Conservation (phyloP, 73 alveolate species). For the Stentor coeruleus region DNA sequence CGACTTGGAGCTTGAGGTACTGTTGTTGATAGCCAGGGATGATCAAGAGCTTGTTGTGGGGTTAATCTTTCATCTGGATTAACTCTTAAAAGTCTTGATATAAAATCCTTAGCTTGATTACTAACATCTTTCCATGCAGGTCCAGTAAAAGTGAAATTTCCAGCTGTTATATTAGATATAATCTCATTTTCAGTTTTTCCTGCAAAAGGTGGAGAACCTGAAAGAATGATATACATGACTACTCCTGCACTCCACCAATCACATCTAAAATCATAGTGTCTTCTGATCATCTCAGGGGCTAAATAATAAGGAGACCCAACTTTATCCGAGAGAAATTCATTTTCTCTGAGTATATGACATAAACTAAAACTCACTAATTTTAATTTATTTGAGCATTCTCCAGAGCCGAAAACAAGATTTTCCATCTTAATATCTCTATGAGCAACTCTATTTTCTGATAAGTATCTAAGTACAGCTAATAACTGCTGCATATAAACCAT, state of each 20-base stretch:
- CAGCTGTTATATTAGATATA: conserved; percentile 49
- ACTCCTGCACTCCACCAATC: conserved; percentile 97
- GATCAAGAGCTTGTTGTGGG: conserved; percentile 67
- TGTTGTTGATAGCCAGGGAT: conserved; percentile 60
- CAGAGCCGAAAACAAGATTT: conserved; percentile 73
- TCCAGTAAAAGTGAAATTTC: conserved; percentile 48
- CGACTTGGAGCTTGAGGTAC: conserved; percentile 21
- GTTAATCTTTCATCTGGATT: conserved; percentile 72
- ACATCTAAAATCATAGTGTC: conserved; percentile 79
- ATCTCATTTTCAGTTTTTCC: conserved; percentile 63
- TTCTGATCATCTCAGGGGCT: conserved; percentile 97
- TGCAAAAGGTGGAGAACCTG: conserved; percentile 92
- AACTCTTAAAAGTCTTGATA: conserved; percentile 49
- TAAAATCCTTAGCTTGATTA: conserved; percentile 60
- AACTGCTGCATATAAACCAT: conserved; percentile 65
- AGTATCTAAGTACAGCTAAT: conserved; percentile 69
- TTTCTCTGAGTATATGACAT: conserved; percentile 76
- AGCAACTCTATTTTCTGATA: conserved; percentile 68
- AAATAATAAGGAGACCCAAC: conserved; percentile 96
- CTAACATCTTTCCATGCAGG: conserved; percentile 49
- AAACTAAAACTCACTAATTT: conserved; percentile 97
- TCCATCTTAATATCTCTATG: conserved; percentile 97
- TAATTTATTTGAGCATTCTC: conserved; percentile 73
- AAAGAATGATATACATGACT: conserved; percentile 83
- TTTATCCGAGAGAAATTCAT: conserved; percentile 66